Base-by-base conservation (phyloP, 1,139 yeast genomes). In the Meyerozyma guilliermondii region DNA sequence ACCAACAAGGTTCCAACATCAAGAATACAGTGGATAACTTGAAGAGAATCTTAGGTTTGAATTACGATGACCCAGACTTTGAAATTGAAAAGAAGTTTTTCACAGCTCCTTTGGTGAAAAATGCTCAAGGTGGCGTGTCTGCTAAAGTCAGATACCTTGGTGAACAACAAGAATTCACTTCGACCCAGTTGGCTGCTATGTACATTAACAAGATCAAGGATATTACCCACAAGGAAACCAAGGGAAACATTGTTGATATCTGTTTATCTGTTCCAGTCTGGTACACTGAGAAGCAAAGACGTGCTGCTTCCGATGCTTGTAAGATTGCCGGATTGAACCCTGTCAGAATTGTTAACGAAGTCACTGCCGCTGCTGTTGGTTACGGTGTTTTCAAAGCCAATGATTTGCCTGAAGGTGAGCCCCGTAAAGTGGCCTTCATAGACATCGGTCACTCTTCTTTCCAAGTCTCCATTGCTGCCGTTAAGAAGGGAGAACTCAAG, bases 311-410 rank as follows among this genome's bases (percentile, higher is more conserved):
- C 49, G 98, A 94, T 65, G 97, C 98, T 46, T 92, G 96, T 60
- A 80, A 78, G 63, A 86, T 92, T 65, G 98, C 98, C 49, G 96
- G 96, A 50, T 80, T 92, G 63, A 92, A 92, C 81, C 97, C 98
- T 48, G 97, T 92, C 49, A 86, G 98, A 79, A 83, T 92, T 54
- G 96, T 92, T 58, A 92, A 92, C 66, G 98, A 92, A 66, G 83
- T 87, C 51, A 91, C 98, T 47, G 98, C 98, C 49, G 98, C 98
- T 47, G 98, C 97, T 55, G 96, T 94, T 53, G 95, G 97, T 55
- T 94, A 92, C 74, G 98, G 98, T 76, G 97, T 92, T 49, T 92
- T 92, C 83, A 91, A 92, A 80, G 82, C 87, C 45, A 94, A 87
- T 60, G 87, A 92, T 56, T 92, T 96, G 66, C 88, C 87, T 53